phyloP scores from a whole-genome alignment of 495 filamentous ascomycete genomes.

The Glonium stellatum region DNA sequence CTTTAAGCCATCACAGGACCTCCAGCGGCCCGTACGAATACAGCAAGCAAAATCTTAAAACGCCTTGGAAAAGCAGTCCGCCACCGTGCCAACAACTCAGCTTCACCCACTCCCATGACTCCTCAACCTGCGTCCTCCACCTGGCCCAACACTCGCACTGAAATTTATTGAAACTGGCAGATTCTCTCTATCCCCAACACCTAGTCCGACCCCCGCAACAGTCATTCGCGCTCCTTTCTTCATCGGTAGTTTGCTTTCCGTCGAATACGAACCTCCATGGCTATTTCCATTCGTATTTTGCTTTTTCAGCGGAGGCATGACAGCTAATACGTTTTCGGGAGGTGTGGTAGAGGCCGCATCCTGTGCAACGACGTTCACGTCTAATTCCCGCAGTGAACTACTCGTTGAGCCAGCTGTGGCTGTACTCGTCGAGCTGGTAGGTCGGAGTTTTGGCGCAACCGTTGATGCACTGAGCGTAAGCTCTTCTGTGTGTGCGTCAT shows the following conservation, averaged over 20 bases:
- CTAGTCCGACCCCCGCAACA: slow-evolving; percentile 21
- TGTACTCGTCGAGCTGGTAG: slow-evolving; percentile 11
- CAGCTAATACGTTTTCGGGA: slow-evolving; percentile 15
- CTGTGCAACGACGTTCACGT: slow-evolving; percentile 34
- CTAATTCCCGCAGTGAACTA: slow-evolving; percentile 34
- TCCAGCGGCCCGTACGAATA: too few relatives aligned
- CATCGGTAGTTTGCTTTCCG: slow-evolving; percentile 31
- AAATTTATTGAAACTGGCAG: slow-evolving; percentile 20
- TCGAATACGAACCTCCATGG: slow-evolving; percentile 6
- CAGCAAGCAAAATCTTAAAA: too few relatives aligned
- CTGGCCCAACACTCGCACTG: slow-evolving; percentile 23
- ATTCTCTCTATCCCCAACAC: slow-evolving; percentile 26
- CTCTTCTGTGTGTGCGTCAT: slow-evolving; percentile 21
- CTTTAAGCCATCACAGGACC: too few relatives aligned
- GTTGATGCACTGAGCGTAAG: not conserved
- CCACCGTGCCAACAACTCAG: not conserved
- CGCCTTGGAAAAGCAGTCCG: too few relatives aligned
- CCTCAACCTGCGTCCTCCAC: slow-evolving; percentile 28
- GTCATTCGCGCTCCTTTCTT: slow-evolving; percentile 34
- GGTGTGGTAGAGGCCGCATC: slow-evolving; percentile 14
- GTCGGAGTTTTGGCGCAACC: slow-evolving; percentile 8
- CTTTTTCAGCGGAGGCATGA: slow-evolving; percentile 29
- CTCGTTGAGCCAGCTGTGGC: slow-evolving; percentile 11
- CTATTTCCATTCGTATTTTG: slow-evolving; percentile 24
- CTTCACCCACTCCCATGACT: slow-evolving; percentile 21